Conservation (phyloP, 257 asterid species). For the Gentiana macrophylla region DNA sequence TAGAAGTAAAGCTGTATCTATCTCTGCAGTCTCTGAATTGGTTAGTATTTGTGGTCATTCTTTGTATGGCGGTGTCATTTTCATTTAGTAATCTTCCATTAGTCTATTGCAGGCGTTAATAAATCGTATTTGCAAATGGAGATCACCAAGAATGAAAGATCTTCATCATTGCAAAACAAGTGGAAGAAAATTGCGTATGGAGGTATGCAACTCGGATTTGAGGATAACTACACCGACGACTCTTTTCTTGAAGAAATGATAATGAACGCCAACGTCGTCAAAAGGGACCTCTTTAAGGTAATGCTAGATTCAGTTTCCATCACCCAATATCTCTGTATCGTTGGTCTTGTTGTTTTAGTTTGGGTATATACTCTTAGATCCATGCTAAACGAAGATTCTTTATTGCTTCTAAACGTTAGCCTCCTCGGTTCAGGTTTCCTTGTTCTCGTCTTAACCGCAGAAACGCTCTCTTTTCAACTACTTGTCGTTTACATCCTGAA, state of each 20-base stretch:
- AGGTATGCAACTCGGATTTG: conserved; percentile 92
- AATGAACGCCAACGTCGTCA: conserved; percentile 93
- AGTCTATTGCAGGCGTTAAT: not conserved
- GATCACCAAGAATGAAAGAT: conserved; percentile 16
- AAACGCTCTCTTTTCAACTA: conserved; percentile 41
- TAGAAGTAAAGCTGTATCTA: too few relatives aligned
- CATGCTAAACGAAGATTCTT: conserved; percentile 39
- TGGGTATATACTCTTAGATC: conserved; percentile 77
- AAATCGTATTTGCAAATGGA: conserved; percentile 27
- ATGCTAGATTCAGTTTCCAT: conserved; percentile 75
- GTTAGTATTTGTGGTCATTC: too few relatives aligned
- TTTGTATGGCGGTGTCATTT: too few relatives aligned
- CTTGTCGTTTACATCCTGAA: conserved; percentile 51
- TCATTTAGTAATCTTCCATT: not conserved
- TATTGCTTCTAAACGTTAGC: conserved; percentile 47
- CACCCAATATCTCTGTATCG: conserved; percentile 78
- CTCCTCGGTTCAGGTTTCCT: conserved; percentile 66
- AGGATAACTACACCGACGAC: conserved; percentile 83
- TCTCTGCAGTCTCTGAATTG: too few relatives aligned
- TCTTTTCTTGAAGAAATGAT: conserved; percentile 88
- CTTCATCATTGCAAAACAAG: conserved; percentile 35
- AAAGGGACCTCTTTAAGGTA: conserved; percentile 74
- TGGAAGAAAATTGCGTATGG: conserved; percentile 94
- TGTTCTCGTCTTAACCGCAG: conserved; percentile 57
- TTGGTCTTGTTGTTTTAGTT: conserved; percentile 77